Percentiles rank a stretch among this genome's conserved stretches.
These are phyloP conservation scores for Psophocarpus tetragonolobus DNA, from an alignment of 306 rosid genomes.

Conservation along the genomic window DNA sequence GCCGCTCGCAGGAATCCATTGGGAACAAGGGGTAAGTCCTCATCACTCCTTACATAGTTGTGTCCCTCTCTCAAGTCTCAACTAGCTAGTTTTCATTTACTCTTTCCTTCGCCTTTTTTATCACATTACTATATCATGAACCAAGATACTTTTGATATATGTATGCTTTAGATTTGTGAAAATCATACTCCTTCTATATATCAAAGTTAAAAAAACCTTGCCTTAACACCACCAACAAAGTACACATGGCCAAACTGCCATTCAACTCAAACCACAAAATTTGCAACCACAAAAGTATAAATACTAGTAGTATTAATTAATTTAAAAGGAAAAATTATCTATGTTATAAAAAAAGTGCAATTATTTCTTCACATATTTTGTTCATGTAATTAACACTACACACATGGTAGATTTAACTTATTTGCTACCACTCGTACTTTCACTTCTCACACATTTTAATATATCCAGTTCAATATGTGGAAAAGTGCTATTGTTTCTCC, in stretches of 20 bases:
- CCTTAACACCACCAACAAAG: neutral
- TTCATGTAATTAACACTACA: neutral
- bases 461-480: too few species aligned
- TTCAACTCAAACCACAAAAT: neutral
- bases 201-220: neutral
- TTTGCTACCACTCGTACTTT: too few species aligned
- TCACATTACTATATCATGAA: neutral
- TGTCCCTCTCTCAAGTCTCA: neutral
- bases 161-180: neutral
- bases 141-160: neutral
- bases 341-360: neutral
- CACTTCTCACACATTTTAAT: too few species aligned
- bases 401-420: too few species aligned
- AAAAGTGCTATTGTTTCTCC: too few species aligned
- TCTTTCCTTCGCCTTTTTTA: too few species aligned
- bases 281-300: too few species aligned
- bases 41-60: neutral
- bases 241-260: neutral
- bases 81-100: too few species aligned
- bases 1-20: neutral
- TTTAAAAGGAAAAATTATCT: neutral
- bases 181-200: neutral
- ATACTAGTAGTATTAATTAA: neutral
- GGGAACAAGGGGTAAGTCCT: neutral
- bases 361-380: neutral